These are phyloP conservation scores for Ormosia emarginata DNA, from an alignment of 306 rosid species.

Conservation along the genomic window DNA sequence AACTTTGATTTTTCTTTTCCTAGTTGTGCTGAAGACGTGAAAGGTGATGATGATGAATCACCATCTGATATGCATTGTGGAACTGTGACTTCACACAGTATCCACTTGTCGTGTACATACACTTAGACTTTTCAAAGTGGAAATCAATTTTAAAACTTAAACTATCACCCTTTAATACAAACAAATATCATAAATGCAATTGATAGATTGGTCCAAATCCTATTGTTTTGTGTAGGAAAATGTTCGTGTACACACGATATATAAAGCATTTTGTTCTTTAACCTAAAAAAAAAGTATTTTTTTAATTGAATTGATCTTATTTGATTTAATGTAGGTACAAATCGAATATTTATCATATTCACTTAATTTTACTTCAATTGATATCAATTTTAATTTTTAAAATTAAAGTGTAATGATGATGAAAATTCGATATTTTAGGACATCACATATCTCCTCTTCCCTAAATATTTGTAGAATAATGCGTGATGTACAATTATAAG, in stretches of 20 bases:
- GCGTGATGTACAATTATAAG: too few species aligned
- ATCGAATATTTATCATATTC: too few species aligned
- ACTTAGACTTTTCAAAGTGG: slow-evolving; percentile 27
- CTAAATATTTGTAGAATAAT: too few species aligned
- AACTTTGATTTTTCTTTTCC: slow-evolving; percentile 21
- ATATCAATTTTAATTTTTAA: not conserved
- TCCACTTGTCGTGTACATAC: slow-evolving; percentile 12
- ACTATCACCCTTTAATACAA: not conserved
- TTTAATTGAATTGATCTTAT: too few species aligned
- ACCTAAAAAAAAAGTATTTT: too few species aligned
- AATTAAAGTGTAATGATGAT: not conserved
- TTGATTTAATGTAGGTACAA: too few species aligned
- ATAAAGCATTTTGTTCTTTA: not conserved
- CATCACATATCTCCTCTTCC: too few species aligned
- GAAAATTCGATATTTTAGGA: not conserved
- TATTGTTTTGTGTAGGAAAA: not conserved
- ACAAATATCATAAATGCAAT: slow-evolving; percentile 5
- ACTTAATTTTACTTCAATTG: too few species aligned
- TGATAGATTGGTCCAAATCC: slow-evolving; percentile 12
- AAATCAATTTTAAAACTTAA: not conserved
- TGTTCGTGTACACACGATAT: not conserved
- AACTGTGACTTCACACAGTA: not conserved
- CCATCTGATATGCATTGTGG: not conserved
- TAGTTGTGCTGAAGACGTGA: not conserved
- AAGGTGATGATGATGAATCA: slow-evolving; percentile 1